Percentiles rank a stretch among this genome's conserved stretches.
Conservation (phyloP, 768 basidiomycete genomes). For the Trametes gibbosa region DNA sequence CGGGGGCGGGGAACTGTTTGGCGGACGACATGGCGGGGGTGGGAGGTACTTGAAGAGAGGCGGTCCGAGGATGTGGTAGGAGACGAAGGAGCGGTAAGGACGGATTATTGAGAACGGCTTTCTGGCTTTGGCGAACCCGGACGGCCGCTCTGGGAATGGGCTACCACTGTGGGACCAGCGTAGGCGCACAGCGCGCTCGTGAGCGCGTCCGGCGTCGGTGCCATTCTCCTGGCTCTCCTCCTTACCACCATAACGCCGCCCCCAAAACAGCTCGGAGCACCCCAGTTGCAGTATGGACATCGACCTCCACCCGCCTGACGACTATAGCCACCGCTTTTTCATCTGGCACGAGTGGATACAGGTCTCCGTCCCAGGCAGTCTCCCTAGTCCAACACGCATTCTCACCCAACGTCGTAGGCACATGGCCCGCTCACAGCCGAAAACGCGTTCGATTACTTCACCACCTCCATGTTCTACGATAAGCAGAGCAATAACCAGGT, state of each 20-base stretch:
- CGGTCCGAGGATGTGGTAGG: background rate
- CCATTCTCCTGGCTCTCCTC: background rate
- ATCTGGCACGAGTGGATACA: slow-evolving; percentile 93
- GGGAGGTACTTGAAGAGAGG: slow-evolving; percentile 13
- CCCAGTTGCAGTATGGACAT: slow-evolving; percentile 39
- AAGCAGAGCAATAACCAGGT: slow-evolving; percentile 92
- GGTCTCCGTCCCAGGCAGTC: slow-evolving; percentile 34
- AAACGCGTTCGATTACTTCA: slow-evolving; percentile 88
- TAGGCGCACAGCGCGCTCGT: slow-evolving; percentile 19
- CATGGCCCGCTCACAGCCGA: slow-evolving; percentile 71
- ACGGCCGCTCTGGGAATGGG: slow-evolving; percentile 11
- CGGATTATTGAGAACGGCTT: slow-evolving; percentile 15
- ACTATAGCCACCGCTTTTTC: slow-evolving; percentile 80
- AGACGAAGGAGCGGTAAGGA: slow-evolving; percentile 24
- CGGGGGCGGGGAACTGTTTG: background rate
- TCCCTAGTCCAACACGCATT: background rate
- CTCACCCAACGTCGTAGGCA: slow-evolving; percentile 11
- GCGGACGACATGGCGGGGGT: slow-evolving; percentile 17
- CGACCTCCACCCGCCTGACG: slow-evolving; percentile 78
- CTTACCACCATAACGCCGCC: slow-evolving; percentile 5
- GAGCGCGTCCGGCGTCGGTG: slow-evolving; percentile 10
- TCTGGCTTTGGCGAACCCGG: slow-evolving; percentile 20
- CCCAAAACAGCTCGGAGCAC: background rate
- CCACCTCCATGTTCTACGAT: slow-evolving; percentile 91
- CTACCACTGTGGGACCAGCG: slow-evolving; percentile 17